Conservation (phyloP, 78 protist species). For the slime mould (Dictyostelium discoideum) region DNA sequence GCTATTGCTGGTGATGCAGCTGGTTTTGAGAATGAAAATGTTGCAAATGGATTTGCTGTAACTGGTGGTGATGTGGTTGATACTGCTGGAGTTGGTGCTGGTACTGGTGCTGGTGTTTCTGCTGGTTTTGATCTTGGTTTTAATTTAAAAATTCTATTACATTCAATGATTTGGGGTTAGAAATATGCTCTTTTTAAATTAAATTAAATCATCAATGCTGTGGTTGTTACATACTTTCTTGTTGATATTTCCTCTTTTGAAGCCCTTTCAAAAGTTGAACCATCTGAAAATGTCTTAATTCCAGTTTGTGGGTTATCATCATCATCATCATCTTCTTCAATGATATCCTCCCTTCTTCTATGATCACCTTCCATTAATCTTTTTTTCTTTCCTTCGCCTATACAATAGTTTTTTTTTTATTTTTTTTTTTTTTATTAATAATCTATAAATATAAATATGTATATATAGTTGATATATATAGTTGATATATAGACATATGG, state of each 20-base stretch:
- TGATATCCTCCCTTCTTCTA: not conserved
- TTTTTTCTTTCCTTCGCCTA: constrained; percentile 6
- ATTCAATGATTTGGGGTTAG: not conserved
- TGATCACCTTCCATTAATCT: constrained; percentile 3
- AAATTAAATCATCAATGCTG: not conserved
- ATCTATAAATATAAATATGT: not conserved
- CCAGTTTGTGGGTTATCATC: not conserved
- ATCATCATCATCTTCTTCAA: constrained; percentile 3
- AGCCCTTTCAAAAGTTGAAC: constrained; percentile 52
- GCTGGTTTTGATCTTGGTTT: constrained; percentile 5
- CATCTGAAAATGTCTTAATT: not conserved
- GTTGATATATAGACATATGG: too few species aligned
- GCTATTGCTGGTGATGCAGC: not conserved
- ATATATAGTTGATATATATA: not conserved
- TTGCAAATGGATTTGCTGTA: constrained; percentile 1
- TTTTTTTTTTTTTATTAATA: not conserved
- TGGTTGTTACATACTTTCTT: constrained; percentile 25
- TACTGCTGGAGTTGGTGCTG: not conserved
- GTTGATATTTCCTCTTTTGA: constrained; percentile 39
- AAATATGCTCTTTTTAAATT: not conserved
- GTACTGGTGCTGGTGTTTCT: constrained; percentile 7
- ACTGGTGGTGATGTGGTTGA: not conserved
- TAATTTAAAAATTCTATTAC: not conserved
- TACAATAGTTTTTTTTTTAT: not conserved
- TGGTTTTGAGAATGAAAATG: not conserved